Percentiles rank a stretch among this genome's conserved stretches.
Conservation (phyloP, 352 stramenopile species). For the Elongisporangium undulatum region DNA sequence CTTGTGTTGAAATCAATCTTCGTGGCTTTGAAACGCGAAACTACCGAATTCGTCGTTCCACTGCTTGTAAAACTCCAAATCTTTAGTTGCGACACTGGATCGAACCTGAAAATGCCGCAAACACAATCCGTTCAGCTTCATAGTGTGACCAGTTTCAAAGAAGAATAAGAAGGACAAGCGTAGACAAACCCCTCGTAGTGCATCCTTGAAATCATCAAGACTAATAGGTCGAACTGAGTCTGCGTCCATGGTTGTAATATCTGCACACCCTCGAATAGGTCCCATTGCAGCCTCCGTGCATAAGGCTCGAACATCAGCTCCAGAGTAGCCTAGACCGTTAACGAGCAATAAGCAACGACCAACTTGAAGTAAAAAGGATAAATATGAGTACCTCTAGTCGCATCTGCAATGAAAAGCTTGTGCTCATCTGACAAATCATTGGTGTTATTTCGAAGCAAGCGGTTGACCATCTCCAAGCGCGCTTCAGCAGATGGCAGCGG, state of each 20-base stretch:
- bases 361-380: conserved; percentile 2
- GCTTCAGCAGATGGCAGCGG: conserved; percentile 89
- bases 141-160: not conserved
- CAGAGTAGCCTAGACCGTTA: conserved; percentile 88
- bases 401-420: conserved; percentile 84
- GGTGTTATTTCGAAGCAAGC: conserved; percentile 92
- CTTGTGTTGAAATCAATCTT: conserved; percentile 17
- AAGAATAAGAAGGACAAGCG: no score
- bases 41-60: conserved; percentile 95
- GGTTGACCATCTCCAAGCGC: conserved; percentile 85
- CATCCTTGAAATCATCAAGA: conserved; percentile 94
- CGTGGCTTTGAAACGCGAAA: conserved; percentile 73
- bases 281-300: conserved; percentile 98
- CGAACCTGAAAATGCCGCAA: conserved; percentile 59
- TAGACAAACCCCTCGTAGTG: conserved; percentile 73
- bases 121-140: not conserved
- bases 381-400: conserved; percentile 54
- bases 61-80: conserved; percentile 91
- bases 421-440: conserved; percentile 87
- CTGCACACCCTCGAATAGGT: conserved; percentile 83
- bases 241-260: conserved; percentile 88
- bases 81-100: conserved; percentile 92
- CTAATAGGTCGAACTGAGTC: conserved; percentile 93
- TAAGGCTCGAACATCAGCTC: conserved; percentile 96
- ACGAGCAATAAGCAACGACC: not conserved